Conservation (phyloP, 164 flowering plant species). For the Vitis cinerea region DNA sequence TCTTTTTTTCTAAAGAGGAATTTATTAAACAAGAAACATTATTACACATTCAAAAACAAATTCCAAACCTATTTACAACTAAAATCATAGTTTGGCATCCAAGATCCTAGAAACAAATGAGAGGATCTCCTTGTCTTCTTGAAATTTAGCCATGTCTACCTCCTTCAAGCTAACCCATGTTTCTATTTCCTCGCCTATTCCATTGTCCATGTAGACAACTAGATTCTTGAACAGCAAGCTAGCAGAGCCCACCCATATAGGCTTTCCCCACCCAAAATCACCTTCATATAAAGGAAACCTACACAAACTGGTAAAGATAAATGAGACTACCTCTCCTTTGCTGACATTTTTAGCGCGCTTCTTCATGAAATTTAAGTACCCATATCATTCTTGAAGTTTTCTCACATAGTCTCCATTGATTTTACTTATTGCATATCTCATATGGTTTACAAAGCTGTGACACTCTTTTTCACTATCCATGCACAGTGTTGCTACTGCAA, state of each 20-base stretch:
- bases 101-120: neutral
- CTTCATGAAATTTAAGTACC: slow-evolving; percentile 2
- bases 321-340: slow-evolving; percentile 4
- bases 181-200: slow-evolving; percentile 23
- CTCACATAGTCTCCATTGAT: slow-evolving; percentile 3
- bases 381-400: neutral
- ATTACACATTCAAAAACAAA: too few species aligned
- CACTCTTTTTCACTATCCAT: neutral
- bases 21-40: too few species aligned
- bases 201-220: neutral
- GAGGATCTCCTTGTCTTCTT: slow-evolving; percentile 23
- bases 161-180: slow-evolving; percentile 21
- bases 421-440: slow-evolving; percentile 1
- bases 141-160: slow-evolving; percentile 27
- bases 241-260: slow-evolving; percentile 2
- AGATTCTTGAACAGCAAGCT: neutral
- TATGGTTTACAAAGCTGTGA: neutral
- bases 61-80: too few species aligned
- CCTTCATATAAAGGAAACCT: slow-evolving; percentile 17
- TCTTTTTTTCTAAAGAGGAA: too few species aligned
- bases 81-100: too few species aligned
- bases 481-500: neutral
- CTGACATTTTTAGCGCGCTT: neutral
- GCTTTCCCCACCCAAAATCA: slow-evolving; percentile 19
- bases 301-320: slow-evolving; percentile 20